phyloP scores from a whole-genome alignment of 129 eudicot genomes.

The Lonicera japonica region DNA sequence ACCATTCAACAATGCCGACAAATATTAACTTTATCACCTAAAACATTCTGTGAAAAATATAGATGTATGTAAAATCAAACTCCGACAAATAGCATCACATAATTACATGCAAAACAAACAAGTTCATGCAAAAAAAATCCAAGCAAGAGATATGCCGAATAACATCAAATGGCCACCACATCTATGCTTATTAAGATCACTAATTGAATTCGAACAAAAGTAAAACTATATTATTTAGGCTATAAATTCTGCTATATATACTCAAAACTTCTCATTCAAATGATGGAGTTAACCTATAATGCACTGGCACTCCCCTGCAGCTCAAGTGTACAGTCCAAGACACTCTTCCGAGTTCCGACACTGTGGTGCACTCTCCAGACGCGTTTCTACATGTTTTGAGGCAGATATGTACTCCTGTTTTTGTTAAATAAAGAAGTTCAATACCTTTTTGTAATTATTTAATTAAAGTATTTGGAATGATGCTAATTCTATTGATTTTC shows the following conservation, averaged over 20 bases:
- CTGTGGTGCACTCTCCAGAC: too few relatives aligned
- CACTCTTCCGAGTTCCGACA: too few relatives aligned
- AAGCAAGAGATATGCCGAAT: neutral
- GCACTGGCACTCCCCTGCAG: too few relatives aligned
- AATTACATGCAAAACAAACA: neutral
- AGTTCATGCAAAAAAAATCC: neutral
- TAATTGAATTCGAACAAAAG: neutral
- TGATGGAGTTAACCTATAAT: too few relatives aligned
- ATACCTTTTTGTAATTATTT: too few relatives aligned
- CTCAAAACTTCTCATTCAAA: neutral
- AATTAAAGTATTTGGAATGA: too few relatives aligned
- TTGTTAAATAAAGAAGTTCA: too few relatives aligned
- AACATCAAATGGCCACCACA: neutral
- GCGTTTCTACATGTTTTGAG: too few relatives aligned
- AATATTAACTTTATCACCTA: neutral
- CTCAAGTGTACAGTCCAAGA: too few relatives aligned
- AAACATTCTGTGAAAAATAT: neutral
- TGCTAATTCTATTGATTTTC: too few relatives aligned
- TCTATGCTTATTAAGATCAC: neutral
- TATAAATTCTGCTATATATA: neutral
- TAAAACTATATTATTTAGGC: too few relatives aligned
- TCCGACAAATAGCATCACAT: neutral
- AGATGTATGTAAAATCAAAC: neutral
- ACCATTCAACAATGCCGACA: neutral
- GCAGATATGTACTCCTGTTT: too few relatives aligned